Evolutionary conservation across 2,329 filamentous ascomycete species (phyloP).

Genomic region (Ophiostoma ips): DNA sequence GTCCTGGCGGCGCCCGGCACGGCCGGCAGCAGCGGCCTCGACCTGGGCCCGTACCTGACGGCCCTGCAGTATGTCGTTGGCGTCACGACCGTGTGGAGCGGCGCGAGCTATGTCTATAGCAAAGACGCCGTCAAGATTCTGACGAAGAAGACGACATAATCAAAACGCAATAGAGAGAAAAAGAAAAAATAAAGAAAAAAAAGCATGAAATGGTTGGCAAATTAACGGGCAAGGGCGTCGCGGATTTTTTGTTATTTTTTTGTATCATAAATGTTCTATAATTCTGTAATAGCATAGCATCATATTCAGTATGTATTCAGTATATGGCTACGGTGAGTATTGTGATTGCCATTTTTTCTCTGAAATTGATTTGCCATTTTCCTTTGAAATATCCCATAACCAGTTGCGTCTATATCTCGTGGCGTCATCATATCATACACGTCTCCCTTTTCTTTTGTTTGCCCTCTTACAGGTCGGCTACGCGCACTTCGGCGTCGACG

Average conservation of each 20-base stretch:
- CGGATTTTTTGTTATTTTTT: no score
- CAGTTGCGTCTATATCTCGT: conserved; percentile 2
- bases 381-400: not conserved
- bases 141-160: conserved; percentile 15
- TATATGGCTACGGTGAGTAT: no score
- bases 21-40: conserved; percentile 23
- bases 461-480: conserved; percentile 20
- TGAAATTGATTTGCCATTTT: no score
- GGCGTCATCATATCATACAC: not conserved
- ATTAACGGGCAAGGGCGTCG: not conserved
- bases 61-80: conserved; percentile 65
- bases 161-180: not conserved
- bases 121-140: conserved; percentile 89
- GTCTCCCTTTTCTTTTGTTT: not conserved
- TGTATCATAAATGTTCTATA: conserved; percentile 1
- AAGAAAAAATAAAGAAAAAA: not conserved
- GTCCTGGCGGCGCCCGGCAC: conserved; percentile 32
- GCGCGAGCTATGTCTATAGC: conserved; percentile 77
- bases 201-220: not conserved
- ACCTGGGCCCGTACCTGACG: conserved; percentile 40
- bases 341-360: no score
- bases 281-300: not conserved
- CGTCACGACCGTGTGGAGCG: conserved; percentile 83
- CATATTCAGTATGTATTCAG: no score
- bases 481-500: conserved; percentile 27